Base-by-base conservation (phyloP, 192 early-diverging fungal genomes). In the Helicostylum pulchrum region DNA sequence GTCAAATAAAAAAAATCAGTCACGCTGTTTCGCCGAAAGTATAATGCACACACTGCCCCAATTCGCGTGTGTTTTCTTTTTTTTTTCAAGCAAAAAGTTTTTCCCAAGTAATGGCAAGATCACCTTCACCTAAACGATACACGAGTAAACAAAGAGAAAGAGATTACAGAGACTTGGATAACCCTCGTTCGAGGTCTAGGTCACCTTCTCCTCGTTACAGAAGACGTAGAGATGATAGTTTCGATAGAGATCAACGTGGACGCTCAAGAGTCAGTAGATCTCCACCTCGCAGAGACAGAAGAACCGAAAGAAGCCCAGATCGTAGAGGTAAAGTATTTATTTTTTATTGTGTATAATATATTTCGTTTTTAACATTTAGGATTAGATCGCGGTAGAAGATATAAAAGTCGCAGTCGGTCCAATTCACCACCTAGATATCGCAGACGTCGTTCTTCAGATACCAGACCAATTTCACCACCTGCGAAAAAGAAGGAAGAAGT, bases 121-220 rank as follows among this genome's bases (percentile, higher is more conserved):
- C 64, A 21, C 34, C 65, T 32, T 66, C 69, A 7, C 64, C 69
- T 32, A 69, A 53, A 14, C 4, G 44, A 5, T 53, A 53, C 34
- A 30, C 30, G 11, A 42, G 45, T 46, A 23, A 19, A 2, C 61
- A 62, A 20, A 46, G 61, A 17, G 58, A 60, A 42, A 47, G 49
- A 32, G 59, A 67, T 15, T 67, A 68, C 3, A 61, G 61, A 43
- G 59, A 68, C n/a, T 53, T 53, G 7, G 67, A 68, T 34, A 44
- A 44, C 19, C 55, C 68, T 11, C 39, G 61, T 55, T 53, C 52
- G 12, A 44, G 36, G 7, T 70, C 68, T 17, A 44, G 54, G 9
- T 64, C 68, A 31, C 68, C 61, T 44, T 58, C 68, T 14, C 46
- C 46, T 46, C 30, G 59, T 20, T 39, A n/a, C 0, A 52, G 19